A percentile compares a stretch with the other conserved stretches of the same genome.
phyloP scores from a whole-genome alignment of 2,329 filamentous ascomycete genomes.

The Fragosphaeria purpurea region DNA sequence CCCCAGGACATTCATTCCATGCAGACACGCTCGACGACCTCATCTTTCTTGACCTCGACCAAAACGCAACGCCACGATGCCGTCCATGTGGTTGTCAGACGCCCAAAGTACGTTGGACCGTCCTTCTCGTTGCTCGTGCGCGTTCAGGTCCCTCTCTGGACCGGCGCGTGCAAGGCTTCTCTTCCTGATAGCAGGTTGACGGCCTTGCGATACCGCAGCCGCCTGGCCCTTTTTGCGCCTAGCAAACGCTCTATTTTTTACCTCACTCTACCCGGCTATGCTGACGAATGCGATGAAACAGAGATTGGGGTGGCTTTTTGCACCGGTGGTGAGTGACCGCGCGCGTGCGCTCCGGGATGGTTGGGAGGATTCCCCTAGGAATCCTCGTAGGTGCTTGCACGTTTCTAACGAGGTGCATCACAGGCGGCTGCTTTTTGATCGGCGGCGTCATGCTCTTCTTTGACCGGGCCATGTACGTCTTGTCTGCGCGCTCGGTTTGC shows the following conservation, averaged over 20 bases:
- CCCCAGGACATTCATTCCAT: too few species aligned
- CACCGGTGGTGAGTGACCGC: constrained; percentile 68
- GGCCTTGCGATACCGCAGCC: constrained; percentile 4
- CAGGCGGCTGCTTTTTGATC: constrained; percentile 89
- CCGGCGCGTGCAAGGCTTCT: neutral
- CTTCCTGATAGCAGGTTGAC: neutral
- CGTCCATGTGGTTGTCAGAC: constrained; percentile 93
- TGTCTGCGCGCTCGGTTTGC: neutral
- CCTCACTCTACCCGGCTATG: constrained; percentile 4
- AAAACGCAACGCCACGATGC: constrained; percentile 38
- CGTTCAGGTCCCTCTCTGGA: too few species aligned
- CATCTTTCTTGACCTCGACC: too few species aligned
- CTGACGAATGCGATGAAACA: constrained; percentile 29
- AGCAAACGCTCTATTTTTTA: neutral
- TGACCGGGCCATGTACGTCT: constrained; percentile 78
- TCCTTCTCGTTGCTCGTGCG: neutral
- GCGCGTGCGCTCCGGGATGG: too few species aligned
- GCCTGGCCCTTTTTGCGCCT: neutral
- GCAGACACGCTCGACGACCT: too few species aligned
- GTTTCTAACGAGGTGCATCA: neutral
- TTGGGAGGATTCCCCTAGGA: too few species aligned
- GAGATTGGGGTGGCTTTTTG: constrained; percentile 97
- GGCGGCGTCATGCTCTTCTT: constrained; percentile 96
- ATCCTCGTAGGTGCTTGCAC: neutral
- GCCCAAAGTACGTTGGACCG: constrained; percentile 67